Percentiles rank a stretch among this genome's conserved stretches.
phyloP scores from a whole-genome alignment of 768 basidiomycete genomes.

The Cubamyces sp. region DNA sequence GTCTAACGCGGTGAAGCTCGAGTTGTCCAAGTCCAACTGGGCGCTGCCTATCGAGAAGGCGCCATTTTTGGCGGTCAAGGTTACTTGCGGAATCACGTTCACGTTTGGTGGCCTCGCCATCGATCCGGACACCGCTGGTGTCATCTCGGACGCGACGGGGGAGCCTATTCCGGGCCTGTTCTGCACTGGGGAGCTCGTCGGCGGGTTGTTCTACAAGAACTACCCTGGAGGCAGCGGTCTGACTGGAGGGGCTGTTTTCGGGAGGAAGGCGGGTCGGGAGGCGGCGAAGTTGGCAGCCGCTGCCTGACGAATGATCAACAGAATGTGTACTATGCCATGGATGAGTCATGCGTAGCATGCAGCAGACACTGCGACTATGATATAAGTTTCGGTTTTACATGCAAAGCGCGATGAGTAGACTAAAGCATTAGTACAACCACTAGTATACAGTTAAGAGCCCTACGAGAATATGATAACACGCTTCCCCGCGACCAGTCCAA shows the following conservation, averaged over 20 bases:
- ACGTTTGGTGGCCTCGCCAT: conserved; percentile 72
- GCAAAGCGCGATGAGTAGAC: not conserved
- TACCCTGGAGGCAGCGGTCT: conserved; percentile 75
- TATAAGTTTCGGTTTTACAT: not conserved
- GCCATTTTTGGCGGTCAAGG: conserved; percentile 68
- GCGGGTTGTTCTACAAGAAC: conserved; percentile 63
- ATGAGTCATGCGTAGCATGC: not conserved
- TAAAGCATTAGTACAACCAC: conserved; percentile 11
- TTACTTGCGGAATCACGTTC: conserved; percentile 72
- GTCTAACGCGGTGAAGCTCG: conserved; percentile 40
- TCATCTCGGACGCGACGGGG: conserved; percentile 48
- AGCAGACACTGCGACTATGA: not conserved
- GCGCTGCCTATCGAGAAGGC: conserved; percentile 55
- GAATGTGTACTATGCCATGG: not conserved
- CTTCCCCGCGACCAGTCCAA: not conserved
- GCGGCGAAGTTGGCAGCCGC: conserved; percentile 40
- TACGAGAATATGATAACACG: not conserved
- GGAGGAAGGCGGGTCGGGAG: conserved; percentile 54
- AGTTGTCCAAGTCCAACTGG: conserved; percentile 69
- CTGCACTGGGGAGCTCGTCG: conserved; percentile 72
- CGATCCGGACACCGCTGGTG: conserved; percentile 55
- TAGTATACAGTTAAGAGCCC: not conserved
- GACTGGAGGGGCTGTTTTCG: conserved; percentile 69
- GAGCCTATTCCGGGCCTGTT: conserved; percentile 56
- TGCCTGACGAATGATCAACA: not conserved